These are phyloP conservation scores for Amanita rubescens DNA, from an alignment of 768 basidiomycete genomes.

Conservation along the genomic window DNA sequence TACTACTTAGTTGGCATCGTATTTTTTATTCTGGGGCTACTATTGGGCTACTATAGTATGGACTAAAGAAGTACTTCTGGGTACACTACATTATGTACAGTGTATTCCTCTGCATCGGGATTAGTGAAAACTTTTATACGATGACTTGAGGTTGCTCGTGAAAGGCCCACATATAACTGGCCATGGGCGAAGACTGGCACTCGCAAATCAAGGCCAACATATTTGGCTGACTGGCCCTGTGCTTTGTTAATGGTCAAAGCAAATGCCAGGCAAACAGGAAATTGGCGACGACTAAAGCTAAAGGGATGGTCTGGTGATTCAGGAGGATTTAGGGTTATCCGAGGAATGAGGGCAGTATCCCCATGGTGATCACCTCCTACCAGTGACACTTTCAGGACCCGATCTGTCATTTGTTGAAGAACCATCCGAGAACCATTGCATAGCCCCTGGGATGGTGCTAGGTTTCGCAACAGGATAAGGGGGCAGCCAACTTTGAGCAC, in stretches of 20 bases:
- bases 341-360: slow-evolving; percentile 27
- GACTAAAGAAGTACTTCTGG: background rate
- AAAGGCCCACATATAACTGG: slow-evolving; percentile 29
- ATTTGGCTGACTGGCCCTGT: slow-evolving; percentile 27
- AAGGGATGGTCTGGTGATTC: slow-evolving; percentile 17
- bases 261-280: slow-evolving; percentile 30
- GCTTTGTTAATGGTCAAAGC: slow-evolving; percentile 33
- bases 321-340: slow-evolving; percentile 21
- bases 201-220: slow-evolving; percentile 25
- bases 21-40: no score
- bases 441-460: slow-evolving; percentile 18
- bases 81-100: background rate
- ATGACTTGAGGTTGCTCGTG: slow-evolving; percentile 3
- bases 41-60: no score
- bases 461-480: slow-evolving; percentile 25
- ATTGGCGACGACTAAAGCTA: slow-evolving; percentile 25
- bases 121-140: background rate
- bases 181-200: slow-evolving; percentile 25
- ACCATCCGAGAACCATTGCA: slow-evolving; percentile 25
- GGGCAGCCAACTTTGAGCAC: slow-evolving; percentile 22
- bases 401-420: slow-evolving; percentile 9
- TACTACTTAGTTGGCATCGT: no score
- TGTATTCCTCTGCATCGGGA: background rate
- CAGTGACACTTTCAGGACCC: slow-evolving; percentile 24
- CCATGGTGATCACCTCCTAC: slow-evolving; percentile 32